A percentile compares a stretch with the other conserved stretches of the same genome.
These are phyloP conservation scores for Cryptomeria japonica DNA, from an alignment of 75 land plant genomes.

Conservation along the genomic window DNA sequence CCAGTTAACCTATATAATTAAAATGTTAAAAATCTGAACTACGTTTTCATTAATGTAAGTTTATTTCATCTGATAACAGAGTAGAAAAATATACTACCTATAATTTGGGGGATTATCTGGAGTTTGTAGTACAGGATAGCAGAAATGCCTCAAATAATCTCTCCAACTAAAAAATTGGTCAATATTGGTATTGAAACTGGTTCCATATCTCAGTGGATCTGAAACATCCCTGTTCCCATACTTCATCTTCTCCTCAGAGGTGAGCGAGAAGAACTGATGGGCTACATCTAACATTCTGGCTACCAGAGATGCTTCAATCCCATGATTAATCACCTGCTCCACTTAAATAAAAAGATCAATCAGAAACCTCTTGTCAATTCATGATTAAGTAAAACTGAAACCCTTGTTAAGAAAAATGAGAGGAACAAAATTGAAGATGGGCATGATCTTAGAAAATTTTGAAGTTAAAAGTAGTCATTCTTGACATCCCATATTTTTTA, in stretches of 20 bases:
- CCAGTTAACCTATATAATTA: not conserved
- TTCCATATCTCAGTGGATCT: conserved; percentile 74
- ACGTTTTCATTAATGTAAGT: not conserved
- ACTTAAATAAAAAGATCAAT: not conserved
- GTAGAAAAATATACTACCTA: conserved; percentile 29
- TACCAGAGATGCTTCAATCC: conserved; percentile 29
- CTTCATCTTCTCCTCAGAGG: conserved; percentile 76
- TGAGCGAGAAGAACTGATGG: conserved; percentile 61
- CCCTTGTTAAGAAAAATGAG: not conserved
- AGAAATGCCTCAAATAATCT: conserved; percentile 83
- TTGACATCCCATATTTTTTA: no score
- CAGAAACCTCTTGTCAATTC: no score
- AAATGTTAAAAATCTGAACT: not conserved
- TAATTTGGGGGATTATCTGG: conserved; percentile 56
- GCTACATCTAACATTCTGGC: conserved; percentile 37
- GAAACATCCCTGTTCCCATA: conserved; percentile 61
- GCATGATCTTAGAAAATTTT: no score
- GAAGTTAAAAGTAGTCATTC: no score
- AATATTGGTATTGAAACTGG: conserved; percentile 51
- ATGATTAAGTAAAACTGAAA: not conserved
- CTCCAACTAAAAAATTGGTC: conserved; percentile 72
- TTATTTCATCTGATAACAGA: not conserved
- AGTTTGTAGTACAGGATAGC: conserved; percentile 60
- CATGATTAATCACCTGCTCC: conserved; percentile 75
- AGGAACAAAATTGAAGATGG: no score